Percentiles rank a stretch among this genome's conserved stretches.
These are phyloP conservation scores for Globisporangium sylvaticum DNA, from an alignment of 352 stramenopile genomes.

Conservation along the genomic window DNA sequence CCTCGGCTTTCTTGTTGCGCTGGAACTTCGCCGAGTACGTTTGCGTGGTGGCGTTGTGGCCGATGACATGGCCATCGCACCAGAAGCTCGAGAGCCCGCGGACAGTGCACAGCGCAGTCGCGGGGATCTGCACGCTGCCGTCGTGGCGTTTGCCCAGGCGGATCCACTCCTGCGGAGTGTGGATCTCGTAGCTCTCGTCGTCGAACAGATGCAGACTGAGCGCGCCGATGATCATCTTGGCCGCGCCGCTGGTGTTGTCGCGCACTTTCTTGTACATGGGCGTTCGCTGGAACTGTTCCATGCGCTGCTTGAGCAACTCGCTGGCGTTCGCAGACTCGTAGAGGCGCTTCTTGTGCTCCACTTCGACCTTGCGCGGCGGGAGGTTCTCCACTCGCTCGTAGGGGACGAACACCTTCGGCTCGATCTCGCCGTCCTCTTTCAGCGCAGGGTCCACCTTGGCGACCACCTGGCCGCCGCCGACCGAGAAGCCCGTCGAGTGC, in stretches of 20 bases:
- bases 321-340: slow-evolving; percentile 49
- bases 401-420: slow-evolving; percentile 72
- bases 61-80: slow-evolving; percentile 57
- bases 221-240: slow-evolving; percentile 50
- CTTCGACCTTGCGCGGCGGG: slow-evolving; percentile 61
- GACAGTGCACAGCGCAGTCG: slow-evolving; percentile 62
- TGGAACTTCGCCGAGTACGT: slow-evolving; percentile 62
- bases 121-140: slow-evolving; percentile 60
- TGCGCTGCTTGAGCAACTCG: slow-evolving; percentile 40
- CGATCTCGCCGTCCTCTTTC: slow-evolving; percentile 49
- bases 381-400: slow-evolving; percentile 50
- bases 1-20: slow-evolving; percentile 57
- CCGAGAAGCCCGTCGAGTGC: slow-evolving; percentile 34
- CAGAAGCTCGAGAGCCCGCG: slow-evolving; percentile 58
- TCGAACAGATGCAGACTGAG: slow-evolving; percentile 73
- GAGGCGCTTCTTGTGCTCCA: slow-evolving; percentile 60
- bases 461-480: slow-evolving; percentile 44
- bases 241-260: slow-evolving; percentile 42
- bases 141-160: slow-evolving; percentile 40
- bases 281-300: slow-evolving; percentile 35
- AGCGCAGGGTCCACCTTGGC: slow-evolving; percentile 34
- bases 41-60: slow-evolving; percentile 35
- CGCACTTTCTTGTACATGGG: slow-evolving; percentile 33
- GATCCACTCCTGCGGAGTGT: slow-evolving; percentile 63
- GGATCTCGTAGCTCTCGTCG: slow-evolving; percentile 77